These are phyloP conservation scores for Xylogone sp. DNA, from an alignment of 2,329 filamentous ascomycete genomes.

Conservation along the genomic window DNA sequence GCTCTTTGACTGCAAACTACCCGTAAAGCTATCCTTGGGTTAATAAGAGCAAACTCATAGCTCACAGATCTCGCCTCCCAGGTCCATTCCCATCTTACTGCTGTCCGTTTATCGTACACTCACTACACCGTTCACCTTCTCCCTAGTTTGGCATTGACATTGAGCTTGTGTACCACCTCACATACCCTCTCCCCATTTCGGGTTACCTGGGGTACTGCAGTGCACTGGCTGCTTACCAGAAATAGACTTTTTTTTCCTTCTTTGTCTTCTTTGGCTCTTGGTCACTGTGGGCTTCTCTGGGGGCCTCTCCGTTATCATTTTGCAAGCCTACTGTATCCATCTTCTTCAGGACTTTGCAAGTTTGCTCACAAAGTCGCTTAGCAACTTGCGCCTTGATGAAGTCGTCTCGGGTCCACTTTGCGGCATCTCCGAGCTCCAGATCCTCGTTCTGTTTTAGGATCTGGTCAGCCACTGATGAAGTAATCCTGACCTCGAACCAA, in stretches of 20 bases:
- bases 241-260: not conserved
- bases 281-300: not conserved
- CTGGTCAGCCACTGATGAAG: slow-evolving; percentile 8
- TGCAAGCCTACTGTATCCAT: slow-evolving; percentile 22
- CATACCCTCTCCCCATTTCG: no score
- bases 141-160: no score
- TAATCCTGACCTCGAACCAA: slow-evolving; percentile 20
- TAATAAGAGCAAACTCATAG: no score
- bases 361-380: slow-evolving; percentile 9
- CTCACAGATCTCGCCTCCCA: no score
- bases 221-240: no score
- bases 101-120: no score
- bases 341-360: slow-evolving; percentile 15
- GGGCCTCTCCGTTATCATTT: slow-evolving; percentile 15
- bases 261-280: not conserved
- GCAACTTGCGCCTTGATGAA: slow-evolving; percentile 4
- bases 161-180: no score
- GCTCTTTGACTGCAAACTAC: no score
- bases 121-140: no score
- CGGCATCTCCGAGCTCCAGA: slow-evolving; percentile 18
- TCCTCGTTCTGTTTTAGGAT: slow-evolving; percentile 12
- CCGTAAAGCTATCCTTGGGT: no score
- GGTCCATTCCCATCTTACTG: no score
- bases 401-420: slow-evolving; percentile 10
- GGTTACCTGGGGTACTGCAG: no score